Evolutionary conservation across 2,329 filamentous ascomycete genomes (phyloP).

Genomic region (Epichloe glyceriae): DNA sequence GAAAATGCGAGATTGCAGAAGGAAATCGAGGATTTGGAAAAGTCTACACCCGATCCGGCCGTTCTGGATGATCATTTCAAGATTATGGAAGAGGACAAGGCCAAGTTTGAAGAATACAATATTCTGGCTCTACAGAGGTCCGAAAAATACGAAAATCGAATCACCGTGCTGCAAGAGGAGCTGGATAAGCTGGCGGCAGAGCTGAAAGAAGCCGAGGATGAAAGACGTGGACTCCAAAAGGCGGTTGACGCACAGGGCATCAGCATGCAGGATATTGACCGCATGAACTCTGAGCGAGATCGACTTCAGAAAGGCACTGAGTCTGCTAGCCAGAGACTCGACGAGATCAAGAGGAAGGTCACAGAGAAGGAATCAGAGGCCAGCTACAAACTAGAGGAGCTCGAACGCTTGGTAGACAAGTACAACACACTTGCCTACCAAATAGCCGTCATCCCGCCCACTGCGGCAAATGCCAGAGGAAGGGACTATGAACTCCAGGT

Average conservation of each 20-base stretch:
- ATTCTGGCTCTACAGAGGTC: constrained; percentile 69
- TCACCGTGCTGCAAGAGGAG: constrained; percentile 73
- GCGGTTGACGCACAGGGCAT: constrained; percentile 88
- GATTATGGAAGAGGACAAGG: constrained; percentile 85
- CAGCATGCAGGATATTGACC: constrained; percentile 96
- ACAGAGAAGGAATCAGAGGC: constrained; percentile 83
- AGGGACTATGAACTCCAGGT: constrained; percentile 74
- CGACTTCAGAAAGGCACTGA: constrained; percentile 83
- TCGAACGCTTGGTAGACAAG: constrained; percentile 78
- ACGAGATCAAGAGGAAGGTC: constrained; percentile 73
- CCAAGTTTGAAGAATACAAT: constrained; percentile 95
- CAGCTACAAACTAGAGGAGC: constrained; percentile 71
- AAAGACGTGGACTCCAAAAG: constrained; percentile 66
- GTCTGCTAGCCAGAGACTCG: constrained; percentile 58
- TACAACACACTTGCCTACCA: constrained; percentile 95
- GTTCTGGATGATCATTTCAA: constrained; percentile 82
- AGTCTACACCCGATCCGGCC: constrained; percentile 69
- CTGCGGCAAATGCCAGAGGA: constrained; percentile 75
- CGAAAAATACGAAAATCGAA: constrained; percentile 75
- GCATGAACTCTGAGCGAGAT: constrained; percentile 93
- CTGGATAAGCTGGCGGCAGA: constrained; percentile 67
- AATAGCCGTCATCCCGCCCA: constrained; percentile 75
- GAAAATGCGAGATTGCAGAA: constrained; percentile 70
- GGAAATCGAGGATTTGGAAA: constrained; percentile 82
- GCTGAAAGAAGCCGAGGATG: constrained; percentile 67